Percentiles rank a stretch among this genome's conserved stretches.
Conservation (phyloP, 2,329 filamentous ascomycete species). For the Trichoderma brevicompactum region DNA sequence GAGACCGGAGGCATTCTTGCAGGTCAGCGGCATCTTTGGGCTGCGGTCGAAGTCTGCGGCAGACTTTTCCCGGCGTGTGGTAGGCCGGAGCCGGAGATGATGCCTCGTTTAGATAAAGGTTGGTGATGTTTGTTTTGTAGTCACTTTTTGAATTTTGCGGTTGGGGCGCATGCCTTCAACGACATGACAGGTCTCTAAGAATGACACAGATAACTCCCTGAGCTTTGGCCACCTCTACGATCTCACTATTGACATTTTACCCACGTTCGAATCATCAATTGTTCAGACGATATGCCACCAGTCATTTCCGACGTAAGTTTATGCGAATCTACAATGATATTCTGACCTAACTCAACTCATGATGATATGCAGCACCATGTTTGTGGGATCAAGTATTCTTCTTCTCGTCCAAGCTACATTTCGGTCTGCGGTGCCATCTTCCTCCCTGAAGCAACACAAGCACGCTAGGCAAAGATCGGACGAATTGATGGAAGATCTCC, state of each 20-base stretch:
- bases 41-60: conserved; percentile 53
- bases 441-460: conserved; percentile 21
- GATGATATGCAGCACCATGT: conserved; percentile 45
- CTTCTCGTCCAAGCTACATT: conserved; percentile 54
- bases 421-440: conserved; percentile 30
- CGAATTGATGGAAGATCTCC: conserved; percentile 62
- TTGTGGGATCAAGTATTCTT: conserved; percentile 51
- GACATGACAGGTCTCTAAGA: conserved; percentile 10
- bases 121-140: background rate
- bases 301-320: conserved; percentile 47
- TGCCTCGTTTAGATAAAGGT: conserved; percentile 6
- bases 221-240: conserved; percentile 56
- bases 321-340: background rate
- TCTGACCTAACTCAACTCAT: background rate
- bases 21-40: conserved; percentile 49
- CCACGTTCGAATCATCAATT: conserved; percentile 47
- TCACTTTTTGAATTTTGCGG: background rate
- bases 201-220: conserved; percentile 39
- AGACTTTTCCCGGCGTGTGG: conserved; percentile 40
- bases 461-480: conserved; percentile 53
- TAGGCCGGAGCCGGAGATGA: background rate
- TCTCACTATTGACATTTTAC: conserved; percentile 51
- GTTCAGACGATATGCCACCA: conserved; percentile 54
- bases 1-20: conserved; percentile 45
- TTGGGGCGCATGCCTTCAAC: background rate